Conservation (phyloP, 495 filamentous ascomycete genomes). For the Penicillium salamii region DNA sequence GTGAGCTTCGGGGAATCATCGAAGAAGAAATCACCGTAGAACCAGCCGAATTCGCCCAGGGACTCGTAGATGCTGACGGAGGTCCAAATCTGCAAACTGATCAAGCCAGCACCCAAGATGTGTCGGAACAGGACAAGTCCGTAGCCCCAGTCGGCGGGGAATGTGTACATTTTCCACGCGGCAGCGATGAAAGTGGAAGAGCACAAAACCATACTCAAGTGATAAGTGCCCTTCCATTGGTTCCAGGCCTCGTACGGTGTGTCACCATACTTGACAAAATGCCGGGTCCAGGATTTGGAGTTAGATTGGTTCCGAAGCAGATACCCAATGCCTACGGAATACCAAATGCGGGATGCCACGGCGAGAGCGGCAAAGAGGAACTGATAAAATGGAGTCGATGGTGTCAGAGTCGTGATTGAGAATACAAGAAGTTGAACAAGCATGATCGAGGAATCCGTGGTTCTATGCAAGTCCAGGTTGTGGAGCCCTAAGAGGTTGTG, state of each 20-base stretch:
- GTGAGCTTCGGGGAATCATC: slow-evolving; percentile 78
- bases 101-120: slow-evolving; percentile 73
- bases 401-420: slow-evolving; percentile 69
- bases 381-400: slow-evolving; percentile 70
- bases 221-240: slow-evolving; percentile 96
- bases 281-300: slow-evolving; percentile 88
- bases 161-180: slow-evolving; percentile 91
- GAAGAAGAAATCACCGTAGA: slow-evolving; percentile 98
- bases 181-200: slow-evolving; percentile 86
- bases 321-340: slow-evolving; percentile 80
- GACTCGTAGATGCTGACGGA: slow-evolving; percentile 92
- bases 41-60: slow-evolving; percentile 97
- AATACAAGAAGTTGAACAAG: slow-evolving; percentile 72
- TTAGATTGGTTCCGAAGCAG: slow-evolving; percentile 83
- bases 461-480: slow-evolving; percentile 85
- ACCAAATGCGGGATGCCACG: slow-evolving; percentile 84
- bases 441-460: slow-evolving; percentile 75
- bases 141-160: slow-evolving; percentile 81
- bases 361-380: slow-evolving; percentile 79
- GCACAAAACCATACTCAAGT: slow-evolving; percentile 85
- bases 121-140: slow-evolving; percentile 83
- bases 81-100: slow-evolving; percentile 91
- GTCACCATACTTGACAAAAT: slow-evolving; percentile 96
- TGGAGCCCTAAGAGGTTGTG: slow-evolving; percentile 77
- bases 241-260: slow-evolving; percentile 88